Conservation (phyloP, 2,329 filamentous ascomycete genomes). For the Aspergillus pseudoterreus region DNA sequence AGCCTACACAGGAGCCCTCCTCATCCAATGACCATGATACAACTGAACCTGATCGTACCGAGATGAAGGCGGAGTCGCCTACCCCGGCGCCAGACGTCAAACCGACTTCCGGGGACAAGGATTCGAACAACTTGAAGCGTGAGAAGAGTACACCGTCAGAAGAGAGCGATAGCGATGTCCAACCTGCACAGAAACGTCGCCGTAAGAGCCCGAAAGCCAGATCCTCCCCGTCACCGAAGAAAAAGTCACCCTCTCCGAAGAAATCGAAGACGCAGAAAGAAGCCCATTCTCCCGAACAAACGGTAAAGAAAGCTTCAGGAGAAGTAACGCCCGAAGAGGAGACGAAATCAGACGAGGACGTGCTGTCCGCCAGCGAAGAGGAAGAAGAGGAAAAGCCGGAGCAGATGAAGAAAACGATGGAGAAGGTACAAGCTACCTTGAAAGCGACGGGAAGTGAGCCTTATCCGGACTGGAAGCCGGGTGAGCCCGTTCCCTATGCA, state of each 20-base stretch:
- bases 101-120: constrained; percentile 1
- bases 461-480: constrained; percentile 93
- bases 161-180: constrained; percentile 49
- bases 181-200: constrained; percentile 57
- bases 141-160: constrained; percentile 32
- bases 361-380: constrained; percentile 48
- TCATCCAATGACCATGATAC: constrained; percentile 13
- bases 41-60: constrained; percentile 14
- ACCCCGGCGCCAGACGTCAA: background rate
- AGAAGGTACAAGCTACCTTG: constrained; percentile 75
- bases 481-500: constrained; percentile 86
- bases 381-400: constrained; percentile 66
- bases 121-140: constrained; percentile 14
- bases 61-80: constrained; percentile 5
- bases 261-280: constrained; percentile 11
- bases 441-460: constrained; percentile 67
- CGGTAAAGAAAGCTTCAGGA: constrained; percentile 41
- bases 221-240: constrained; percentile 31
- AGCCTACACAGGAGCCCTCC: constrained; percentile 12
- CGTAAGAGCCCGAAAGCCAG: constrained; percentile 32
- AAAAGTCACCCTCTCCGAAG: constrained; percentile 19
- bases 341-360: constrained; percentile 30
- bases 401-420: constrained; percentile 67
- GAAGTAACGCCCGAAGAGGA: constrained; percentile 41
- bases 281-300: constrained; percentile 16